Evolutionary conservation across 164 flowering plant species (phyloP), one percentile per base, ranked within the genome.

Genomic region (Protea cynaroides): DNA sequence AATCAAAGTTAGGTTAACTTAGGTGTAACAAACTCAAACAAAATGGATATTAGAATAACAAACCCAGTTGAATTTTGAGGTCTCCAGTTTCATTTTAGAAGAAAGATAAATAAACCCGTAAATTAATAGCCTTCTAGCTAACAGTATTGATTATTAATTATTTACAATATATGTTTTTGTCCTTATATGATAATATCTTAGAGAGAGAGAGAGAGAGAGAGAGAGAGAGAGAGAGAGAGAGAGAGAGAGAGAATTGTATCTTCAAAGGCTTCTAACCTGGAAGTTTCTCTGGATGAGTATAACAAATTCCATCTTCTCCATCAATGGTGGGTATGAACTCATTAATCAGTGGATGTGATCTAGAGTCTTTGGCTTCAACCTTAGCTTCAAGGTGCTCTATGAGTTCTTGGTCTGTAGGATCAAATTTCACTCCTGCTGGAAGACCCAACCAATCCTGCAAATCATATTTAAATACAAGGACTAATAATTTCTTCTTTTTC

Each of bases 281-380:
- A 67, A 91, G 95, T 73, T 83, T 91, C 69, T 91, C 96, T 24
- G 97, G 97, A 77, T 91, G 97, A 49, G 96, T 91, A 55, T 91
- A 91, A 65, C 97, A 91, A 79, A 91, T 91, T 57, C 97, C 97
- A 76, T 88, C 97, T 78, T 91, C 97, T 1, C 96, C 97, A 81
- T 88, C 90, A 78, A 91, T 85, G 2, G 97, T 88, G 21, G 93
- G 95, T 61, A 91, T 88, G 79, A 91, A 91, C 73, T 87, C 95
- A 76, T 91, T 91, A 15, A 91, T 91, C 68, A 91, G 71, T 72
- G 97, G 97, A 73, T 90, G 97, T 62, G 97, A 84, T 70, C 85
- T 86, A 56, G 76, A 74, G 72, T 85, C 83, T 65, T 80, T 81
- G 50, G 79, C 81, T 66, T 82, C 86, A 0, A 85, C 95, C 71